These are phyloP conservation scores for Beauveria sp. DNA, from an alignment of 2,329 filamentous ascomycete species.

Conservation along the genomic window DNA sequence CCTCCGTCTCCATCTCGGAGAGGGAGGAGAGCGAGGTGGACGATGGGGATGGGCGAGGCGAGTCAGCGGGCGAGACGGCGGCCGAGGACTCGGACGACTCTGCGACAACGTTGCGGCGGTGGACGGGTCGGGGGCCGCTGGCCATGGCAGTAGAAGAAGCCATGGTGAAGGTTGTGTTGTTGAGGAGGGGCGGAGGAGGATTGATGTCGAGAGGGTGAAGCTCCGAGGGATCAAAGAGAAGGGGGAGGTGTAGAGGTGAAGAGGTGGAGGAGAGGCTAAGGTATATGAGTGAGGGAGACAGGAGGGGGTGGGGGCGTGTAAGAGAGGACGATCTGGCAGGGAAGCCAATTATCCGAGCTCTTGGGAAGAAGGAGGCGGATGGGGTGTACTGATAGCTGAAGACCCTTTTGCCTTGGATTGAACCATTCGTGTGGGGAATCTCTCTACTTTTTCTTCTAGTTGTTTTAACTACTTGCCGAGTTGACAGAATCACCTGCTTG, in stretches of 20 bases:
- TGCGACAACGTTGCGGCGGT: conserved; percentile 39
- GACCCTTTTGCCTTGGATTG: background rate
- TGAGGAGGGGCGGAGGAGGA: conserved; percentile 1
- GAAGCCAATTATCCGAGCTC: background rate
- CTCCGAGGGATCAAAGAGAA: background rate
- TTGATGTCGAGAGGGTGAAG: background rate
- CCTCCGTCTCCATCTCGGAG: conserved; percentile 51
- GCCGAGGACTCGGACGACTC: conserved; percentile 47
- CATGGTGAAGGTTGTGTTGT: conserved; percentile 28
- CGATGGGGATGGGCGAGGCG: conserved; percentile 59
- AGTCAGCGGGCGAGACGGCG: conserved; percentile 50
- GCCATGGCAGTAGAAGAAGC: conserved; percentile 36
- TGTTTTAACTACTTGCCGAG: background rate
- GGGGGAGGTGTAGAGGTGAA: background rate
- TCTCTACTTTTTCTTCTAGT: background rate
- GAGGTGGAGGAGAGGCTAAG: background rate
- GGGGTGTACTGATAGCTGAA: background rate
- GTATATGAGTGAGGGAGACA: conserved; percentile 3
- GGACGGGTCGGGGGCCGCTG: conserved; percentile 34
- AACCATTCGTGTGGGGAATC: background rate
- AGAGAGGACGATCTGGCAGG: conserved; percentile 2
- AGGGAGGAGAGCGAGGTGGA: conserved; percentile 90
- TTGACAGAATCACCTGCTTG: background rate
- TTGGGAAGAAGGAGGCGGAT: background rate
- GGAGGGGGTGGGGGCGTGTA: conserved; percentile 12